Percentiles rank a stretch among this genome's conserved stretches.
Conservation (phyloP, 768 basidiomycete genomes). For the Daedalea quercina region DNA sequence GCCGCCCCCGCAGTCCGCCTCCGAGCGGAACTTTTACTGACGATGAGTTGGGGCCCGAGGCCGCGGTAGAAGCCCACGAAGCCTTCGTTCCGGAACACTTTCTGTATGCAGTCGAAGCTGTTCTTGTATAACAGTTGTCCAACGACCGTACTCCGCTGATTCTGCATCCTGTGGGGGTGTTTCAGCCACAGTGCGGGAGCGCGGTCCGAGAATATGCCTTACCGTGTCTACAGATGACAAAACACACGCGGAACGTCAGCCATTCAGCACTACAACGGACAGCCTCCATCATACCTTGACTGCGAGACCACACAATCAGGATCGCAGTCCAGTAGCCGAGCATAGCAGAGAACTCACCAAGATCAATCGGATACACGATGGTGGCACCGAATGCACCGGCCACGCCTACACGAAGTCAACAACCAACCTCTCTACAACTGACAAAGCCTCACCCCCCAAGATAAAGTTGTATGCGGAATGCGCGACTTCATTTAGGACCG, state of each 20-base stretch:
- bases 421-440: too few species aligned
- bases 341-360: constrained; percentile 47
- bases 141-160: constrained; percentile 93
- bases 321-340: constrained; percentile 2
- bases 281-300: constrained; percentile 56
- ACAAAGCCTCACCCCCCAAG: constrained; percentile 78
- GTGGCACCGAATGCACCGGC: constrained; percentile 92
- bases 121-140: constrained; percentile 97
- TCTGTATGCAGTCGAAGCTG: constrained; percentile 87
- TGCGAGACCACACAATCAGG: constrained; percentile 19
- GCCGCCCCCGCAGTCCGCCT: not conserved
- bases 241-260: not conserved
- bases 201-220: not conserved
- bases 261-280: not conserved
- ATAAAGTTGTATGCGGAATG: constrained; percentile 83
- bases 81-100: constrained; percentile 94
- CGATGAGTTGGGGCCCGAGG: constrained; percentile 89
- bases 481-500: constrained; percentile 48
- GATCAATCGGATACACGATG: constrained; percentile 96
- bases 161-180: constrained; percentile 70
- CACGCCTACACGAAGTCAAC: not conserved
- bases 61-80: constrained; percentile 95
- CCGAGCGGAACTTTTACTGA: constrained; percentile 25
- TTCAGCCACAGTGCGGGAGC: not conserved
- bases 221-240: constrained; percentile 48